phyloP scores from a whole-genome alignment of 768 basidiomycete species.

The Neoboletus brunneissimus region DNA sequence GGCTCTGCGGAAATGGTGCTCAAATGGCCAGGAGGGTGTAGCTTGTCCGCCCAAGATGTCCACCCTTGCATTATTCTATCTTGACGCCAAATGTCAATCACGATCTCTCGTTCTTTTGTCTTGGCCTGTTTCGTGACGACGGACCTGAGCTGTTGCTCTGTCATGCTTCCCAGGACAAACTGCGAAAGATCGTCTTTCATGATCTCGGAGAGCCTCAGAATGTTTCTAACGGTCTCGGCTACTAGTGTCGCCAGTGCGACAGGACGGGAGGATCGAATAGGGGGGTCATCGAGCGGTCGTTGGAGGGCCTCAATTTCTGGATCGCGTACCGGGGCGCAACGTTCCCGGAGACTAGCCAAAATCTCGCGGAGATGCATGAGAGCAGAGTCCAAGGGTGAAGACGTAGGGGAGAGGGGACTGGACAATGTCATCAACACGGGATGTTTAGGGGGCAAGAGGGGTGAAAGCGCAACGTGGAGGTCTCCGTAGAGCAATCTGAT shows the following conservation, averaged over 20 bases:
- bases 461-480: conserved; percentile 45
- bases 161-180: conserved; percentile 63
- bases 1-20: conserved; percentile 13
- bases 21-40: conserved; percentile 4
- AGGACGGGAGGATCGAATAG: conserved; percentile 21
- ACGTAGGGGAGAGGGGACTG: conserved; percentile 62
- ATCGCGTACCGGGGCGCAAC: conserved; percentile 70
- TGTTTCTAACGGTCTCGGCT: conserved; percentile 44
- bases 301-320: conserved; percentile 46
- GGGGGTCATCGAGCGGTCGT: conserved; percentile 33
- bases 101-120: conserved; percentile 50
- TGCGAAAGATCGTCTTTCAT: conserved; percentile 71
- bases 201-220: conserved; percentile 51
- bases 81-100: conserved; percentile 50
- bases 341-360: conserved; percentile 48
- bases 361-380: conserved; percentile 54
- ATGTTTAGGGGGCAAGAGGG: conserved; percentile 59
- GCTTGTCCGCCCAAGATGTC: conserved; percentile 23
- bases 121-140: conserved; percentile 54
- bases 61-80: conserved; percentile 24
- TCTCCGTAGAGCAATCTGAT: conserved; percentile 57
- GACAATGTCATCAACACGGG: conserved; percentile 50
- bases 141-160: conserved; percentile 53
- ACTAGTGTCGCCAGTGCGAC: conserved; percentile 45
- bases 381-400: conserved; percentile 60